These are phyloP conservation scores for Crotalaria pallida DNA, from an alignment of 306 rosid species.

Conservation along the genomic window DNA sequence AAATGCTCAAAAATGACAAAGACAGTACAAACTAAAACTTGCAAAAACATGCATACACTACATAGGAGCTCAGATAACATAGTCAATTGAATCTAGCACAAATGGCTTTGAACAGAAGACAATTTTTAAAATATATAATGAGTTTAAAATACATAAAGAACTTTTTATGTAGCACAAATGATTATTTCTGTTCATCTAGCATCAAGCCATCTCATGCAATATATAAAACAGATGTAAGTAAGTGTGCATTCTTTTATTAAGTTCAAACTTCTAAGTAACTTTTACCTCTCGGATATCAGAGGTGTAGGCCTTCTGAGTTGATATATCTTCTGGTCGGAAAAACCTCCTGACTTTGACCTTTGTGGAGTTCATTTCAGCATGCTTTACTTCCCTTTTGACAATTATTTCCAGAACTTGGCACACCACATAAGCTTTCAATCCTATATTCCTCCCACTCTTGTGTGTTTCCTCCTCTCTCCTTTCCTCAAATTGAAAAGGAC, in stretches of 20 bases:
- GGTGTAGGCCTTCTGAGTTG: constrained; percentile 55
- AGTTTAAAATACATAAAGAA: not conserved
- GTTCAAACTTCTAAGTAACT: not conserved
- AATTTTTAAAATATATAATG: not conserved
- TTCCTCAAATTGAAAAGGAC: constrained; percentile 61
- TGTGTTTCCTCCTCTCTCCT: constrained; percentile 45
- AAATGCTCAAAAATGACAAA: not conserved
- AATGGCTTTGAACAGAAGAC: not conserved
- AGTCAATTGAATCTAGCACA: not conserved
- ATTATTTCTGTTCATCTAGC: not conserved
- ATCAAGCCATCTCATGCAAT: not conserved
- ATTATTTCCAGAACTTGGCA: constrained; percentile 54
- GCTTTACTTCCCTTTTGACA: constrained; percentile 30
- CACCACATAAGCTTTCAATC: constrained; percentile 72
- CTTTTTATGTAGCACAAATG: too few species aligned
- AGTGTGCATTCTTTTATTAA: not conserved
- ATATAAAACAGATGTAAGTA: not conserved
- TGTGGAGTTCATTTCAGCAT: constrained; percentile 31
- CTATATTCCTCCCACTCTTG: constrained; percentile 86
- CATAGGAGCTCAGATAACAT: not conserved
- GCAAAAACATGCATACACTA: not conserved
- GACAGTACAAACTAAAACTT: not conserved
- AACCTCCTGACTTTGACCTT: constrained; percentile 74
- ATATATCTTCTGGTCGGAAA: constrained; percentile 89
- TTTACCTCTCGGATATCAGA: constrained; percentile 50